Conservation (phyloP, 2,329 filamentous ascomycete species). For the Epichloe brachyelytri region DNA sequence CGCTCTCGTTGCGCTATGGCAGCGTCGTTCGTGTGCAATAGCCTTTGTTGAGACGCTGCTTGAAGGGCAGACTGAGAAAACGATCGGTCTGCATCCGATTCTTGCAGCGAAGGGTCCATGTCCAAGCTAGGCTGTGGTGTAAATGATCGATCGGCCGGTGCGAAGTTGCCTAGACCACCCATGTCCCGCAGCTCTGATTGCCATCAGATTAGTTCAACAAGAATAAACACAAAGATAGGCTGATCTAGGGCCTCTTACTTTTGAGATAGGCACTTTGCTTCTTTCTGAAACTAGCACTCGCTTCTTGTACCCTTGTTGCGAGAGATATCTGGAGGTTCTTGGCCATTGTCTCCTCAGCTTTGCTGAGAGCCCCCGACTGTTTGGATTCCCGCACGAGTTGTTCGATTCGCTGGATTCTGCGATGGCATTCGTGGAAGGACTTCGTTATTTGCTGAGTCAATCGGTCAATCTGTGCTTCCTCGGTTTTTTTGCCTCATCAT, state of each 20-base stretch:
- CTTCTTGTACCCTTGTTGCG: slow-evolving; percentile 77
- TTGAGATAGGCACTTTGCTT: slow-evolving; percentile 95
- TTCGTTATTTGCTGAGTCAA: slow-evolving; percentile 84
- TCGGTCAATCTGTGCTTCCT: slow-evolving; percentile 81
- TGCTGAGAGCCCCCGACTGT: slow-evolving; percentile 56
- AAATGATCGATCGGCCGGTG: slow-evolving; percentile 36
- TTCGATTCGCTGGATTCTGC: slow-evolving; percentile 77
- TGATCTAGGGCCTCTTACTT: slow-evolving; percentile 40
- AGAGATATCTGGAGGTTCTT: slow-evolving; percentile 90
- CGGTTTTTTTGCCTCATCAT: slow-evolving; percentile 76
- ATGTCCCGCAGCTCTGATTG: slow-evolving; percentile 58
- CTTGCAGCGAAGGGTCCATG: slow-evolving; percentile 75
- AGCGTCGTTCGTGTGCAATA: slow-evolving; percentile 63
- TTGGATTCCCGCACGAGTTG: slow-evolving; percentile 73
- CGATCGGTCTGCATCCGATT: slow-evolving; percentile 85
- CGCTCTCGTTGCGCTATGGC: slow-evolving; percentile 84
- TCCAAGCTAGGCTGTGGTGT: slow-evolving; percentile 45
- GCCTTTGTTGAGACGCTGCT: slow-evolving; percentile 56
- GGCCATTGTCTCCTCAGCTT: slow-evolving; percentile 88
- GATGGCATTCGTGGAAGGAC: slow-evolving; percentile 81
- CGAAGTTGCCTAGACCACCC: slow-evolving; percentile 41
- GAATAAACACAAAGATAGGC: slow-evolving; percentile 1
- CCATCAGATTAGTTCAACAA: neutral
- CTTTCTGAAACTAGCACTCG: slow-evolving; percentile 85
- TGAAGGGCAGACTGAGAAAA: slow-evolving; percentile 84